Percentiles rank a stretch among this genome's conserved stretches.
Evolutionary conservation across 345 rosid species (phyloP).

Genomic region (Cardiospermum halicacabum): DNA sequence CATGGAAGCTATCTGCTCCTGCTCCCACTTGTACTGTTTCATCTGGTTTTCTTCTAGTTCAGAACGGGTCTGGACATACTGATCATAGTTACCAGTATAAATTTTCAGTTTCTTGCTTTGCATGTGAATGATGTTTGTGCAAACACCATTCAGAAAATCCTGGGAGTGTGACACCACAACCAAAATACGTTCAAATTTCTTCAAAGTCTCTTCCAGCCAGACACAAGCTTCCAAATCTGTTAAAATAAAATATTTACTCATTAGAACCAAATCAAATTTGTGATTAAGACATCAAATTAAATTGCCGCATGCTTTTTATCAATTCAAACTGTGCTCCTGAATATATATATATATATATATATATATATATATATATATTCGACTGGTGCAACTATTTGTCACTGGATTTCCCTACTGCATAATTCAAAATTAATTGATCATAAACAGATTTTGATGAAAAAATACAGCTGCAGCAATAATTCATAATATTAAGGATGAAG

Average conservation of each 20-base stretch:
- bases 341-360: too few relatives aligned
- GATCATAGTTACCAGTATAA: constrained; percentile 90
- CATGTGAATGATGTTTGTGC: constrained; percentile 98
- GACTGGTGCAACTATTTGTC: too few relatives aligned
- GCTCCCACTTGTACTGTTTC: constrained; percentile 99
- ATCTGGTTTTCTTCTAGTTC: constrained; percentile 98
- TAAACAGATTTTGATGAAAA: not conserved
- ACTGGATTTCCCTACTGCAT: not conserved
- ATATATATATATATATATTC: not conserved
- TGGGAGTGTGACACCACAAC: constrained; percentile 97
- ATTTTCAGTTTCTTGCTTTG: constrained; percentile 76
- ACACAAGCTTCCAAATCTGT: constrained; percentile 99
- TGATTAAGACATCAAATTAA: not conserved
- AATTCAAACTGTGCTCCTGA: not conserved
- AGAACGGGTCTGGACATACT: constrained; percentile 91
- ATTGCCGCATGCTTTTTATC: too few relatives aligned
- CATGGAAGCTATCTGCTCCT: constrained; percentile 96
- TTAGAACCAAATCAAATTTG: not conserved
- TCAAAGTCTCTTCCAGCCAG: constrained; percentile 93
- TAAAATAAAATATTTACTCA: not conserved
- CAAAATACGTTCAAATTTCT: constrained; percentile 86
- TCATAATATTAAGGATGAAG: not conserved
- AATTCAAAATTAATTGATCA: not conserved
- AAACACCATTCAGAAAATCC: constrained; percentile 95
- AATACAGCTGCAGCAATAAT: not conserved